Percentiles rank a stretch among this genome's conserved stretches.
phyloP scores from a whole-genome alignment of 2,329 filamentous ascomycete species.

The Fusarium fracticaudum region DNA sequence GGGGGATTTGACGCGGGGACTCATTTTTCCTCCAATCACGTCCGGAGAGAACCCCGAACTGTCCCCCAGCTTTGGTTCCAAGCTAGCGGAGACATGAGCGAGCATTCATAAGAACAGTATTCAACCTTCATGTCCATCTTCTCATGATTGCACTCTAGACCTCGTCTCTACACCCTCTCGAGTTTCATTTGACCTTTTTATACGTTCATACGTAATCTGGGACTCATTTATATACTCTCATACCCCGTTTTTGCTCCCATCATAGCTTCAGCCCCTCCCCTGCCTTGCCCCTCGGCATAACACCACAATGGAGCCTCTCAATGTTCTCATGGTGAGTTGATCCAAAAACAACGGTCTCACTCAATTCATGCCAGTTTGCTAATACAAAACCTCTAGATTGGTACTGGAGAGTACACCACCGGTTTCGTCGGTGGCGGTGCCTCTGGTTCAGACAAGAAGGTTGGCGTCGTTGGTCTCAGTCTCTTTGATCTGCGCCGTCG shows the following conservation, averaged over 20 bases:
- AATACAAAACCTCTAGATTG: slow-evolving; percentile 64
- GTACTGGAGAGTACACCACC: slow-evolving; percentile 96
- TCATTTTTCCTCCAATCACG: slow-evolving; percentile 45
- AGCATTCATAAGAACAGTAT: slow-evolving; percentile 34
- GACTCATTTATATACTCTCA: background rate
- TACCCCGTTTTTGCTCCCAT: slow-evolving; percentile 13
- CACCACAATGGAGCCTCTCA: slow-evolving; percentile 65
- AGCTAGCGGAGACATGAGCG: slow-evolving; percentile 36
- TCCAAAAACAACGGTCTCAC: background rate
- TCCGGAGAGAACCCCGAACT: slow-evolving; percentile 40
- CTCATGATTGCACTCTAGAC: slow-evolving; percentile 11
- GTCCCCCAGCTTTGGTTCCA: slow-evolving; percentile 12
- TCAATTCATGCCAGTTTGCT: background rate
- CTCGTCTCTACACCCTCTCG: background rate
- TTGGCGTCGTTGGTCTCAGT: slow-evolving; percentile 90
- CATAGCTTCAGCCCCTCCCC: slow-evolving; percentile 37
- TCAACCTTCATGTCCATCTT: slow-evolving; percentile 17
- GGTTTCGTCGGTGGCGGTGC: slow-evolving; percentile 87
- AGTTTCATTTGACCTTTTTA: background rate
- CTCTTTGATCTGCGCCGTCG: slow-evolving; percentile 88
- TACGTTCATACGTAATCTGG: background rate
- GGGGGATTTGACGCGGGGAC: slow-evolving; percentile 29
- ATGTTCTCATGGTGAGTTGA: slow-evolving; percentile 71
- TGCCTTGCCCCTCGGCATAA: slow-evolving; percentile 27
- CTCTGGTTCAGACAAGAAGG: slow-evolving; percentile 93